Evolutionary conservation across 768 basidiomycete species (phyloP), one percentile per base, ranked within the genome.

Genomic region (Xanthoconium stramineum): DNA sequence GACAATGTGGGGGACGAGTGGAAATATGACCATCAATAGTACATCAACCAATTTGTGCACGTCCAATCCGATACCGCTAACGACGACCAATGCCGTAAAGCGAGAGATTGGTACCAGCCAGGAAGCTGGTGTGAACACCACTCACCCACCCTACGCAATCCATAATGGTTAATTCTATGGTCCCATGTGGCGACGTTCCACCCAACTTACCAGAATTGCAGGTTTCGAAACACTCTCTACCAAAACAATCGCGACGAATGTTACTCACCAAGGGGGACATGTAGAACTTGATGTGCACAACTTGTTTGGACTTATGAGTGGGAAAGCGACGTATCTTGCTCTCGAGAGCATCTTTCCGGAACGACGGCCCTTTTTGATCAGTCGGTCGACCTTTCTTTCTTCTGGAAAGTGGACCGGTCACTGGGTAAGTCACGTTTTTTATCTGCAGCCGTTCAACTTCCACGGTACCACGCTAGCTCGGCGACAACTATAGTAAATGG

Each of bases 401-500:
- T 74, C 84, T 0, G 86, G 86, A 10, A 83, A 74, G 61, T 87
- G 84, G 83, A 77, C 83, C 12, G 86, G 85, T 1, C 85, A 87
- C 67, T 87, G 86, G 85, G 82, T 83, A 63, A 33, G 59, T 40
- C 20, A 24, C 24, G 2, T 35, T 17, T 37, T 24, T 62, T 9
- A 39, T 30, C 14, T 28, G 24, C 39, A 13, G 13, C 4, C 11
- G 32, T 5, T 2, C 30, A 9, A 10, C 10, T n/a, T 24, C 6
- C 40, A 86, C 8, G 15, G 37, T 19, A 20, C 14, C 36, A 85
- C 9, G 19, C 19, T 6, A 84, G 83, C 78, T 89, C 36, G 88
- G 89, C 2, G 89, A 91, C 69, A 89, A 89, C 65, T 82, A 75
- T 65, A 85, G 84, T 63, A 78, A 79, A 55, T 91, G 89, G 86